Evolutionary conservation across 345 rosid species (phyloP).

Genomic region (Clausena lansium): DNA sequence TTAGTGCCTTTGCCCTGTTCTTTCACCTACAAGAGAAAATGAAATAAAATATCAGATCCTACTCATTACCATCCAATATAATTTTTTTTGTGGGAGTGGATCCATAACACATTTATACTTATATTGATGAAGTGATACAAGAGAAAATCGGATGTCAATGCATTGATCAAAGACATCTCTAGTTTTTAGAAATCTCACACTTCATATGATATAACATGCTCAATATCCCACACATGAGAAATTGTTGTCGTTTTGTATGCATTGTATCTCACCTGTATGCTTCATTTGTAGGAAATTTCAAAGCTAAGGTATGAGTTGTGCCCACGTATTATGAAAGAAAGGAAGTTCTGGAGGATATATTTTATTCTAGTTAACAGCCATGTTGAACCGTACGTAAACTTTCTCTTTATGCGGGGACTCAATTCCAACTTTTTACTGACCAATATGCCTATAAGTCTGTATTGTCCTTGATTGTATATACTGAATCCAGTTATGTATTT

Average conservation of each 20-base stretch:
- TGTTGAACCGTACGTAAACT: constrained; percentile 41
- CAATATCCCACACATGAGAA: not conserved
- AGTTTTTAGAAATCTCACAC: not conserved
- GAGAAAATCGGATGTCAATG: not conserved
- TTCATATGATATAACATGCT: not conserved
- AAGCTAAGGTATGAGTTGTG: constrained; percentile 62
- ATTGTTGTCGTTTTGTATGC: not conserved
- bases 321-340: constrained; percentile 60
- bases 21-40: not conserved
- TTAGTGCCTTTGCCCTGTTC: not conserved
- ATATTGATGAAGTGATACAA: not conserved
- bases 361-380: constrained; percentile 58
- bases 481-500: not conserved
- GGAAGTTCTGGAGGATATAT: constrained; percentile 73
- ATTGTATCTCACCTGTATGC: not conserved
- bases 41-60: not conserved
- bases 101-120: not conserved
- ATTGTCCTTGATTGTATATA: no score
- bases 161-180: not conserved
- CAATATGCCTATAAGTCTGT: not conserved
- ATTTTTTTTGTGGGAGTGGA: not conserved
- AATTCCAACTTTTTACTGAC: not conserved
- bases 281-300: constrained; percentile 51
- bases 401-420: not conserved
- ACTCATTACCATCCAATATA: not conserved